Percentiles rank a stretch among this genome's conserved stretches.
These are phyloP conservation scores for Colletotrichum eleusines DNA, from an alignment of 2,329 filamentous ascomycete genomes.

Conservation along the genomic window DNA sequence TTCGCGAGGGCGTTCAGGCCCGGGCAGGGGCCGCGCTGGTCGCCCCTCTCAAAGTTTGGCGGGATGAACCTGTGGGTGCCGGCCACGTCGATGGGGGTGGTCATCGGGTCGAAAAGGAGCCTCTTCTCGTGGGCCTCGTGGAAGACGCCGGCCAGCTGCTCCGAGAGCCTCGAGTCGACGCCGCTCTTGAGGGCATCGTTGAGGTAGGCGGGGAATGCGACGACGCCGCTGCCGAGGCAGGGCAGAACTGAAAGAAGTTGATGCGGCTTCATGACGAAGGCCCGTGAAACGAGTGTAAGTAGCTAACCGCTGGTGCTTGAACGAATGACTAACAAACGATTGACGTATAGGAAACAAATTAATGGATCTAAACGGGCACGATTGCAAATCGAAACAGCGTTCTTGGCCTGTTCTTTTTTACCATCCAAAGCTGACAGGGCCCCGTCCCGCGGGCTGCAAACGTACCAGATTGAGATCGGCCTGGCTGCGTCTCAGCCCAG, in stretches of 20 bases:
- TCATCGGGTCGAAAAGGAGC: constrained; percentile 41
- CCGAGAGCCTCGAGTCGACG: constrained; percentile 18
- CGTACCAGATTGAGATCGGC: constrained; percentile 12
- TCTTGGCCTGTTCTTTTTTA: constrained; percentile 25
- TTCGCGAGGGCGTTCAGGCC: constrained; percentile 54
- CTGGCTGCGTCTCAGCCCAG: not conserved
- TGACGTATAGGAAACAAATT: constrained; percentile 1
- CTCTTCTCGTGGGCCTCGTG: constrained; percentile 41
- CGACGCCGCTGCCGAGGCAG: constrained; percentile 25
- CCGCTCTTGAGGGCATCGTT: constrained; percentile 33
- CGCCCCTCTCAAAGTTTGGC: constrained; percentile 46
- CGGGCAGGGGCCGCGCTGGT: constrained; percentile 49
- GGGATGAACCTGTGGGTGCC: constrained; percentile 46
- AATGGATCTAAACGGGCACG: constrained; percentile 5
- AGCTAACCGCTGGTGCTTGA: constrained; percentile 6
- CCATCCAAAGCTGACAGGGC: not conserved
- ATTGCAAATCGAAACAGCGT: constrained; percentile 28
- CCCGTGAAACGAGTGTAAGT: constrained; percentile 22
- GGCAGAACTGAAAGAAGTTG: constrained; percentile 32
- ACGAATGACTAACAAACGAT: constrained; percentile 17
- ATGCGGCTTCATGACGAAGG: constrained; percentile 28
- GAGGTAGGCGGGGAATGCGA: constrained; percentile 39
- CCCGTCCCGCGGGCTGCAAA: not conserved
- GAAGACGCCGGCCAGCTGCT: constrained; percentile 27
- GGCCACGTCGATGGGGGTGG: constrained; percentile 41